Base-by-base conservation (phyloP, 805 yeast species). In the Candida ovalis region DNA sequence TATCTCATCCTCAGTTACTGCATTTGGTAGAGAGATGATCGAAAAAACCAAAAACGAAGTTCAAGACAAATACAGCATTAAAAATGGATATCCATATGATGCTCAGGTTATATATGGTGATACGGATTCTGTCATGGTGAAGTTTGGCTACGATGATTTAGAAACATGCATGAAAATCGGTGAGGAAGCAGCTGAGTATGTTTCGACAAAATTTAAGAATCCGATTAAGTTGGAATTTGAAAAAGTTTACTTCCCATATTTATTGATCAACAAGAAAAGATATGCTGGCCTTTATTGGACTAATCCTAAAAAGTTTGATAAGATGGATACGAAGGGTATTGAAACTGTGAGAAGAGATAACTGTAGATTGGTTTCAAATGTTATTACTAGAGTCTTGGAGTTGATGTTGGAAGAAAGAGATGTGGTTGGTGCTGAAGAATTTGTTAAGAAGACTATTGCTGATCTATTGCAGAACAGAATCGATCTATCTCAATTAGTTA, bases 281-380 rank as follows among this genome's bases (percentile, higher is more conserved):
- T 94, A 94, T 63, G 99, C 99, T 1, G 99, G 99, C 0, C 73
- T 94, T 40, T 92, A 84, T 63, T 94, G 99, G 99, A 94, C 99
- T 0, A 78, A 80, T 42, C 85, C 97, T 0, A 81, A 88, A n/a
- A 88, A 88, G 54, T 88, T 80, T 60, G 99, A 95, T 67, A 94
- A 94, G 69, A 85, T 94, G 90, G 99, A 94, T 66, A 92, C 97
- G 30, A 94, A 94, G 63, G 99, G 99, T 66, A 86, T 94, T 52
- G 99, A 96, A 61, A 94, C 99, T 0, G 99, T 94, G 39, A 83
- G 99, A 67, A 82, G 99, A 74, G 99, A 94, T 63, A 95, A 96
- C 55, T 94, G 99, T 68, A 80, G 96, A 38, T 72, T 94, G 56
- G 99, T 95, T 3, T 96, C 91, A 57, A 86, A 88, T 60, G 99